Percentiles rank a stretch among this genome's conserved stretches.
Evolutionary conservation across 2,329 filamentous ascomycete species (phyloP).

Genomic region (Apiospora malaysiana): DNA sequence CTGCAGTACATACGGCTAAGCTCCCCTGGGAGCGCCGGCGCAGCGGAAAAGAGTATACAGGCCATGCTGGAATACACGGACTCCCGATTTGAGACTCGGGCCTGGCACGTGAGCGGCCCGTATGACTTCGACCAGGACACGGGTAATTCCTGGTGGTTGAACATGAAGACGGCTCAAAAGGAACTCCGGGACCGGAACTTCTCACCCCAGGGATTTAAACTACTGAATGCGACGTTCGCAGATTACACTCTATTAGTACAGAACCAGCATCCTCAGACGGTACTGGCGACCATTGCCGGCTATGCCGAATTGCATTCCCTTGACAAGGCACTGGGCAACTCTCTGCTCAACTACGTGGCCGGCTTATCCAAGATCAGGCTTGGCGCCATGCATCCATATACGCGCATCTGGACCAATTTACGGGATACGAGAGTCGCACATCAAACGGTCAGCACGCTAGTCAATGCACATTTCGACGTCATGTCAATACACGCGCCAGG

Average conservation of each 20-base stretch:
- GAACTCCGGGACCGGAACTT: neutral
- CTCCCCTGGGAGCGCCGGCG: neutral
- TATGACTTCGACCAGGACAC: neutral
- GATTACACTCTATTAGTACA: neutral
- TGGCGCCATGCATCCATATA: slow-evolving; percentile 21
- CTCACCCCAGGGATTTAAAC: neutral
- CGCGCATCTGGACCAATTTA: slow-evolving; percentile 23
- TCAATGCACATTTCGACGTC: slow-evolving; percentile 14
- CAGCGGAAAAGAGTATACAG: slow-evolving; percentile 18
- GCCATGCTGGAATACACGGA: slow-evolving; percentile 21
- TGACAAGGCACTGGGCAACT: slow-evolving; percentile 21
- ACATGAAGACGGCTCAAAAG: neutral
- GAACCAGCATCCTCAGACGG: slow-evolving; percentile 21
- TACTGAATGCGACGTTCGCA: slow-evolving; percentile 19
- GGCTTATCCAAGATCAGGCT: slow-evolving; percentile 23
- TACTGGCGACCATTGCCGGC: slow-evolving; percentile 15
- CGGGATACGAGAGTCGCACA: slow-evolving; percentile 13
- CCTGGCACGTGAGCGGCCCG: slow-evolving; percentile 20
- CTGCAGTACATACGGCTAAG: neutral
- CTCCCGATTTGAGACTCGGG: slow-evolving; percentile 7
- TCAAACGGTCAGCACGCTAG: slow-evolving; percentile 9
- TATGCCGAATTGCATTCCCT: slow-evolving; percentile 21
- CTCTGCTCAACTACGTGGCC: slow-evolving; percentile 24
- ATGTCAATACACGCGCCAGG: slow-evolving; percentile 9
- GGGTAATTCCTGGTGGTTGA: neutral